phyloP scores from a whole-genome alignment of 192 early-diverging fungal genomes.

The Coemansia sp. region DNA sequence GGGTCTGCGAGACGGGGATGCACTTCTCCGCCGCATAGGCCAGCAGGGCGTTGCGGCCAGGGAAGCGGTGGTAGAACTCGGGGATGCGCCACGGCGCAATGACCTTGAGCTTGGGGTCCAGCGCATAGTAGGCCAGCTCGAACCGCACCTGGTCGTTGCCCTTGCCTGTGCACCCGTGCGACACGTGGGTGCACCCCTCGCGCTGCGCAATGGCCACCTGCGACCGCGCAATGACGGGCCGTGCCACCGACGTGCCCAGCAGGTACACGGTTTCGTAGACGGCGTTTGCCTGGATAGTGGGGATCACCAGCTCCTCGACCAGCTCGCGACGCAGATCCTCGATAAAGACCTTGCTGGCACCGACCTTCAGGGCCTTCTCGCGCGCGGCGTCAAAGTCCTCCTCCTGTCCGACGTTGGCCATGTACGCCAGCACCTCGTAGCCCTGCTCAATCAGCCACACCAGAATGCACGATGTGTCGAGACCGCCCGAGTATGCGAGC shows the following conservation, averaged over 20 bases:
- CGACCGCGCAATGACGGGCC: slow-evolving; percentile 87
- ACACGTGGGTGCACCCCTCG: slow-evolving; percentile 93
- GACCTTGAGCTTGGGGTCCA: slow-evolving; percentile 89
- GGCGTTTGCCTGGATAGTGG: slow-evolving; percentile 90
- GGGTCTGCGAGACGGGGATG: slow-evolving; percentile 94
- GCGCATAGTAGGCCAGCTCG: slow-evolving; percentile 96
- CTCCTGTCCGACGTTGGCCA: slow-evolving; percentile 98
- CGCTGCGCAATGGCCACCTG: slow-evolving; percentile 89
- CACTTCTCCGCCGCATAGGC: slow-evolving; percentile 84
- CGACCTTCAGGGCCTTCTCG: slow-evolving; percentile 87
- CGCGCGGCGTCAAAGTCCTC: slow-evolving; percentile 96
- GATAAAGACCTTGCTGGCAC: slow-evolving; percentile 91
- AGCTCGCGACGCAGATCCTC: slow-evolving; percentile 94
- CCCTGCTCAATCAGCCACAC: slow-evolving; percentile 97
- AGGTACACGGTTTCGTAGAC: slow-evolving; percentile 96
- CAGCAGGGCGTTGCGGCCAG: slow-evolving; percentile 85
- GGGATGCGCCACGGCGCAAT: slow-evolving; percentile 97
- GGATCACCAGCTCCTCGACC: slow-evolving; percentile 88
- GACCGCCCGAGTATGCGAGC: slow-evolving; percentile 95
- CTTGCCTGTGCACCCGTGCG: slow-evolving; percentile 99
- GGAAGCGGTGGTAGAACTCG: slow-evolving; percentile 93
- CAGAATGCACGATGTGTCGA: slow-evolving; percentile 99
- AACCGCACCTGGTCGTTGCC: slow-evolving; percentile 99
- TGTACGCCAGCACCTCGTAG: slow-evolving; percentile 94
- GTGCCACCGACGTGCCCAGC: slow-evolving; percentile 94